Base-by-base conservation (phyloP, 768 basidiomycete genomes). In the Mycena rebaudengoi region DNA sequence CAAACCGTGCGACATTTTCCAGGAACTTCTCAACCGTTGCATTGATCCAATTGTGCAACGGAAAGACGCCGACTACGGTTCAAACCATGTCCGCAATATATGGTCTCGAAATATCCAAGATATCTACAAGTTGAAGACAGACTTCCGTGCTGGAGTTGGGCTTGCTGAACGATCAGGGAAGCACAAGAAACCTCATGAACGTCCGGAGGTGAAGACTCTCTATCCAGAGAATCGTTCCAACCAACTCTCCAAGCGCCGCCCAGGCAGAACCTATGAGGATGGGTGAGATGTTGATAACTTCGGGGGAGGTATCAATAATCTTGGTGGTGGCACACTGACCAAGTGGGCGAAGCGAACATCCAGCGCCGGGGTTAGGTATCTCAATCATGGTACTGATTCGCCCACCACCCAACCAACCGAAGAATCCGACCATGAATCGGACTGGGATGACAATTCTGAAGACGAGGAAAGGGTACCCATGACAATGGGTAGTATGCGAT, bases 21-120 rank as follows among this genome's bases (percentile, higher is more conserved):
- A 80, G 54, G 79, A 79, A 52, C 72, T 74, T 39, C 70, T 76
- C 50, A 77, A 79, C 46, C 65, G 68, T 10, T 66, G 73, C 20
- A 69, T 78, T 16, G 73, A 78, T 44, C 73, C 70, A 2, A 54
- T 72, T 7, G 71, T 75, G 4, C 60, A 73, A n/a, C 64, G 63
- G 4, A 74, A 76, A 39, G 75, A 73, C 28, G 54, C 67, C 5
- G 72, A 74, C 5, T 78, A 74, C 66, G 76, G 71, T 10, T 64
- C 65, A 20, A n/a, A 59, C 7, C 76, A 73, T 55, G 67, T 78
- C 20, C 73, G 76, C 14, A 43, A 72, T 18, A 56, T 73, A 13
- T 62, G 72, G 41, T 72, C 76, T 11, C 74, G 71, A 0, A 78
- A 80, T 49, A 44, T 78, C 16, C 71, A 77, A 48, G 67, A 75